These are phyloP conservation scores for Pisolithus microcarpus DNA, from an alignment of 768 basidiomycete species.

Conservation along the genomic window DNA sequence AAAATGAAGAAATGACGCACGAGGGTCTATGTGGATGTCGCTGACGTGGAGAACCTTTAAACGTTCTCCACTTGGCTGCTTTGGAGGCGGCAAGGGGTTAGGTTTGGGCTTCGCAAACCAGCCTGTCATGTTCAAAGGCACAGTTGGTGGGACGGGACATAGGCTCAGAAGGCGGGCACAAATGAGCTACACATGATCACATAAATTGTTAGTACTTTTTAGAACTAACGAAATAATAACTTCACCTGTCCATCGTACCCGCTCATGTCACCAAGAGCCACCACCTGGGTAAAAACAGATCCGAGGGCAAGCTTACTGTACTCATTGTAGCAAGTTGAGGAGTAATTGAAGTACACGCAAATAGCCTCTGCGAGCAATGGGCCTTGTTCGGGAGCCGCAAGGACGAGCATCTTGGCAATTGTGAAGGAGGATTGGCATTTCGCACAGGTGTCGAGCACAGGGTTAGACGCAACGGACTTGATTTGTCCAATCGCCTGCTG, in stretches of 20 bases:
- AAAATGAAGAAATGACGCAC: conserved; percentile 22
- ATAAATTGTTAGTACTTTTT: neutral
- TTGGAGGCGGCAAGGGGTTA: conserved; percentile 34
- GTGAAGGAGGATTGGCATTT: conserved; percentile 35
- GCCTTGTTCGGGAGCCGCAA: conserved; percentile 36
- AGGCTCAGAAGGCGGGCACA: conserved; percentile 32
- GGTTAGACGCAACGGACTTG: conserved; percentile 30
- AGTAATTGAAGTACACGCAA: conserved; percentile 38
- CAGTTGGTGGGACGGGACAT: conserved; percentile 34
- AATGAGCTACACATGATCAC: conserved; percentile 11
- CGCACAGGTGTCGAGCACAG: conserved; percentile 34
- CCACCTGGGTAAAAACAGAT: conserved; percentile 39
- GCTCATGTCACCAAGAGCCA: conserved; percentile 38
- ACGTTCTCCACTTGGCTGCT: conserved; percentile 36
- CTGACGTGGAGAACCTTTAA: conserved; percentile 45
- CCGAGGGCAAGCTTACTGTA: conserved; percentile 33
- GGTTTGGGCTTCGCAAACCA: conserved; percentile 51
- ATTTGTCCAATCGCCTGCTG: conserved; percentile 34
- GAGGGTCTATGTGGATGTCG: conserved; percentile 46
- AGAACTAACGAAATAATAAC: neutral
- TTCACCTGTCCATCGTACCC: conserved; percentile 46
- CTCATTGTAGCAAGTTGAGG: conserved; percentile 27
- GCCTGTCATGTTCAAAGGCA: conserved; percentile 37
- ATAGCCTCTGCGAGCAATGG: conserved; percentile 34
- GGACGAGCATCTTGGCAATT: conserved; percentile 36